Conservation (phyloP, 2,329 filamentous ascomycete species). For the Alternaria sp. region DNA sequence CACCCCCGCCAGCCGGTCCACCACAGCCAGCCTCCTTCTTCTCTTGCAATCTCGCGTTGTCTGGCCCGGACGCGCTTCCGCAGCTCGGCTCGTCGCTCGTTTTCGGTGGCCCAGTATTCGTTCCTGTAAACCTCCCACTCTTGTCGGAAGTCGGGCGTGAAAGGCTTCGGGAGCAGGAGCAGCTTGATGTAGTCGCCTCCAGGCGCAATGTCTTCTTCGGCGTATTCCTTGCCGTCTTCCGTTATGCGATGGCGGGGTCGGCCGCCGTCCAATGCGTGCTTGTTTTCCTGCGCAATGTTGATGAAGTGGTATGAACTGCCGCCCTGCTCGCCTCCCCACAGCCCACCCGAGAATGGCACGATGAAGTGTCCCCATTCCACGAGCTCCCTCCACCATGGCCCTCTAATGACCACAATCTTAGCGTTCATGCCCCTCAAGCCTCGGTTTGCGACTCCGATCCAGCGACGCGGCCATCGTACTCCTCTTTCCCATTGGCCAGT, state of each 20-base stretch:
- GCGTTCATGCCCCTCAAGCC: conserved; percentile 92
- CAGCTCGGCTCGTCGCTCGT: conserved; percentile 80
- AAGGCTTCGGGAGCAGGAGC: conserved; percentile 88
- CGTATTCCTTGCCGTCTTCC: conserved; percentile 66
- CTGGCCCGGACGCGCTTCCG: conserved; percentile 72
- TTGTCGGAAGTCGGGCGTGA: conserved; percentile 91
- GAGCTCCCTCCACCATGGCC: conserved; percentile 80
- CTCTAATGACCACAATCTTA: conserved; percentile 88
- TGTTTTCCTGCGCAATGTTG: conserved; percentile 60
- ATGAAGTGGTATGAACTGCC: conserved; percentile 78
- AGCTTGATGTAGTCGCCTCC: conserved; percentile 93
- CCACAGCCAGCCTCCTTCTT: conserved; percentile 79
- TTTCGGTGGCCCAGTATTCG: conserved; percentile 97
- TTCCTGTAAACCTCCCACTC: conserved; percentile 95
- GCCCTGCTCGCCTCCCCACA: conserved; percentile 54
- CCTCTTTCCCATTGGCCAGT: conserved; percentile 97
- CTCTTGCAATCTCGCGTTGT: conserved; percentile 70
- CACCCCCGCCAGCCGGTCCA: conserved; percentile 77
- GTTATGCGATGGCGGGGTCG: conserved; percentile 47
- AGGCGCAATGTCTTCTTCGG: conserved; percentile 88
- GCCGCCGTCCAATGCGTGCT: conserved; percentile 27
- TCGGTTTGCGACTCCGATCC: conserved; percentile 87
- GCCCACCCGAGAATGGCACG: conserved; percentile 67
- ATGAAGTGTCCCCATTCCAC: conserved; percentile 76
- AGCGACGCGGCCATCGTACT: conserved; percentile 89